Evolutionary conservation across 1,139 yeast species (phyloP).

Genomic region (Geotrichum phurueaensis): DNA sequence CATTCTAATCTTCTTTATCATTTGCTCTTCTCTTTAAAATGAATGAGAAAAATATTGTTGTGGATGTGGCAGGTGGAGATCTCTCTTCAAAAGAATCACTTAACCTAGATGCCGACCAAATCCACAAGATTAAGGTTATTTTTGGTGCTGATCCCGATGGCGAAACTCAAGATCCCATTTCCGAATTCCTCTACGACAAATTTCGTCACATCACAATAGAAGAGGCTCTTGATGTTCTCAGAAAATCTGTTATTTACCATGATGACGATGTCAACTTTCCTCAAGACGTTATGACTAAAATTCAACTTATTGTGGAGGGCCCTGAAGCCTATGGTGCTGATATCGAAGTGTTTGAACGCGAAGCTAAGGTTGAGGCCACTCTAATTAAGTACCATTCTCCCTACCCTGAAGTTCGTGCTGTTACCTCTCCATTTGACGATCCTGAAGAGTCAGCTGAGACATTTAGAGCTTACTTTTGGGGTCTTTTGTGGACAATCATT

Average conservation of each 20-base stretch:
- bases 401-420: conserved; percentile 47
- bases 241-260: conserved; percentile 40
- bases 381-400: conserved; percentile 43
- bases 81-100: conserved; percentile 10
- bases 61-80: not conserved
- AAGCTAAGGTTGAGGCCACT: conserved; percentile 41
- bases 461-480: conserved; percentile 48
- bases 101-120: not conserved
- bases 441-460: conserved; percentile 43
- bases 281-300: conserved; percentile 33
- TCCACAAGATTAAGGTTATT: conserved; percentile 4
- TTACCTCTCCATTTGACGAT: conserved; percentile 44
- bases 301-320: conserved; percentile 28
- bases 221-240: conserved; percentile 42
- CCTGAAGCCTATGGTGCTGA: conserved; percentile 19
- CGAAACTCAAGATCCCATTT: conserved; percentile 5
- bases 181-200: conserved; percentile 37
- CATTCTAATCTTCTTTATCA: not conserved
- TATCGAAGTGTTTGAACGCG: conserved; percentile 24
- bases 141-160: conserved; percentile 18
- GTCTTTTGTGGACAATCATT: conserved; percentile 49
- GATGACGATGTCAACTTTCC: conserved; percentile 33
- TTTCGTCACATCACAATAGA: conserved; percentile 37
- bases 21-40: not conserved
- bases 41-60: not conserved